Base-by-base conservation (phyloP, 176 grass and related monocot genomes). In the Sorghum bicolor region DNA sequence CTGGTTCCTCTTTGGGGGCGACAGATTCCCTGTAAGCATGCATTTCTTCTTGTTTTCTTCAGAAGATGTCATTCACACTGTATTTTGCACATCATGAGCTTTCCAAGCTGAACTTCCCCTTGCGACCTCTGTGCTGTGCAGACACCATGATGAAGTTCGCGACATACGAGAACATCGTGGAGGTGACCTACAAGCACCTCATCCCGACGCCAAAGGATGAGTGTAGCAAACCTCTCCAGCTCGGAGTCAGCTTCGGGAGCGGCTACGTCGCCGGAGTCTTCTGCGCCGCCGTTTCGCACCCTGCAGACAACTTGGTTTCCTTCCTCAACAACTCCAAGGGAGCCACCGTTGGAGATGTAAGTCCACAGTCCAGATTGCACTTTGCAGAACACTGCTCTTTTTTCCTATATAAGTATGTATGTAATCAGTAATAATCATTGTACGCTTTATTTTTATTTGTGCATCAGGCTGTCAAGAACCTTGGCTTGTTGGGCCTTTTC, bases 91-190 rank as follows among this genome's bases (percentile, higher is more conserved):
- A 33, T 20, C 37, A 32, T 11, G 24, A 40, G 1, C 6, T 61
- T 82, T 66, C 40, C 65, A 50, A 75, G 57, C 64, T 76, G n/a
- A 74, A 67, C 19, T 77, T 76, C 22, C 20, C 19, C n/a, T n/a
- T n/a, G n/a, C 3, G 22, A 17, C 76, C 5, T 53, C 50, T 53
- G 48, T 52, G 48, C 48, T 52, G 48, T 52, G 10, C 88, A 96
- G 94, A 96, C 80, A 96, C 90, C 7, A 96, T 96, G 94, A 93
- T 96, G 94, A 96, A 96, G 53, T 96, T 96, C 81, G 94, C 94
- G 1, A 93, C 94, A 0, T 96, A 93, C 47, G 94, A 96, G 80
- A 93, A 87, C 63, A 82, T 96, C n/a, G 94, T 96, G 7, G 88
- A 93, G 78, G 87, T 91, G 88, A 53, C 90, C 25, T 96, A 96